Base-by-base conservation (phyloP, 2,329 filamentous ascomycete species). In the Pseudogymnoascus sp. region DNA sequence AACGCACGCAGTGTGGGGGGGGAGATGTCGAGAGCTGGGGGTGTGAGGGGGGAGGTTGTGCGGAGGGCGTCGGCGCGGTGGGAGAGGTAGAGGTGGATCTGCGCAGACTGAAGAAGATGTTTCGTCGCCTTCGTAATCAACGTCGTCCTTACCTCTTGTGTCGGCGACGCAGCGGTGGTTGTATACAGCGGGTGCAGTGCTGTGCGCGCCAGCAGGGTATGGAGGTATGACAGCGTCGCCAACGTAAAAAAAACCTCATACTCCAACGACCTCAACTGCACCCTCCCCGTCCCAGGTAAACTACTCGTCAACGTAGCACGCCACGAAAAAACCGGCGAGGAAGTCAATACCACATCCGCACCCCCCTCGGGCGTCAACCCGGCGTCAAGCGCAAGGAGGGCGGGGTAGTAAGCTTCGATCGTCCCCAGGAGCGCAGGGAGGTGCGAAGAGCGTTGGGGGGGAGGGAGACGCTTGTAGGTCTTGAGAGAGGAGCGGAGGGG, bases 401-500 rank as follows among this genome's bases (percentile, higher is more conserved):
- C 95, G 0, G 92, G 91, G 8, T 97, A 79, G 72, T 97, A 99
- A 65, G 82, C 82, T 64, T 87, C 86, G 10, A 96, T 73, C 40
- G 85, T 84, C 35, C 86, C 81, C 62, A 90, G 79, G 38, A 97
- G 80, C 5, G 83, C 82, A 23, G 84, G 80, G 5, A 99, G 81
- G 71, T 91, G 86, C 8, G 31, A 33, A 21, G 86, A 80, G 74
- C 91, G 90, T 23, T 89, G 86, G 8, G 83, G 73, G 7, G 88
- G 80, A 3, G 90, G 82, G n/a, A 96, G 83, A 61, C 91, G 86
- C 76, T 96, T 97, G 80, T 97, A 87, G 69, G 86, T 86, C 77
- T 97, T 97, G 65, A 99, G 81, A 2, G 86, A 84, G 74, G 93
- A 87, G 70, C 91, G 87, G 61, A 97, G 82, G 16, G 96, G 84